Evolutionary conservation across 805 yeast species (phyloP).

Genomic region (Pichia kluyveri): DNA sequence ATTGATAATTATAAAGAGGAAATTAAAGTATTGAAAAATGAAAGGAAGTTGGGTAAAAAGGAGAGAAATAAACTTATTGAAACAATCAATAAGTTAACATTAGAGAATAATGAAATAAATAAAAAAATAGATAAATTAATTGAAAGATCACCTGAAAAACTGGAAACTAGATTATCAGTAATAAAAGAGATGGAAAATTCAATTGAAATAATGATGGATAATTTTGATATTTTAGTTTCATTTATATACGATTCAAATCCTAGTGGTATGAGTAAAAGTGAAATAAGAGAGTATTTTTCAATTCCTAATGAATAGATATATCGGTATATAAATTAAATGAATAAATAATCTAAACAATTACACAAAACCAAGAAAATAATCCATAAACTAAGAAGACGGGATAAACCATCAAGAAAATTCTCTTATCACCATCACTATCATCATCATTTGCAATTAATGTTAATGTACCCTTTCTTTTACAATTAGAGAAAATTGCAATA

Average conservation of each 20-base stretch:
- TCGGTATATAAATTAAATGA: no score
- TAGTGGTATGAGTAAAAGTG: conserved; percentile 21
- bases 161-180: neutral
- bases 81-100: conserved; percentile 9
- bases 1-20: conserved; percentile 10
- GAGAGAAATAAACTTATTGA: conserved; percentile 5
- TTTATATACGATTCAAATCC: conserved; percentile 24
- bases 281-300: conserved; percentile 30
- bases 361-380: conserved; percentile 44
- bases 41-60: neutral
- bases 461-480: conserved; percentile 15
- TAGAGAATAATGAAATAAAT: conserved; percentile 2
- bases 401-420: conserved; percentile 43
- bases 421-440: conserved; percentile 42
- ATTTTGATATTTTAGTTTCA: conserved; percentile 31
- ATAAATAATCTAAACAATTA: conserved; percentile 28
- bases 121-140: conserved; percentile 1
- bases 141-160: conserved; percentile 1
- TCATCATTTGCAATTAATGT: conserved; percentile 12
- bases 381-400: conserved; percentile 46
- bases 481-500: conserved; percentile 34
- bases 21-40: conserved; percentile 6
- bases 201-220: conserved; percentile 23
- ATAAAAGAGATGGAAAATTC: conserved; percentile 2
- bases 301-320: conserved; percentile 26